Conservation (phyloP, 2,329 filamentous ascomycete genomes). For the Xylariaceae sp. region DNA sequence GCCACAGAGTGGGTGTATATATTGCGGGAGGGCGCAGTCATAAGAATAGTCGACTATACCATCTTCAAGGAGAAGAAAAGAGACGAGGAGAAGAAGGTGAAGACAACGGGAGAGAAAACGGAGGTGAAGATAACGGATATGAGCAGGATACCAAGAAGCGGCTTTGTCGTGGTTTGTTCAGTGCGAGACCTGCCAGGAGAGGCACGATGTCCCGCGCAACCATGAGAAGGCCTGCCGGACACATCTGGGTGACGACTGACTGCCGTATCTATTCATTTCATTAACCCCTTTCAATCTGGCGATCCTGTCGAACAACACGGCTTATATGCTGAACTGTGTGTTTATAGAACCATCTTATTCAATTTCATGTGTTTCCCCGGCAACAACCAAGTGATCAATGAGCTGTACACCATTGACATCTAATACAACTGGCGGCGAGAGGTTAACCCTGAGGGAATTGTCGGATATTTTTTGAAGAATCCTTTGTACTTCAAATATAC, state of each 20-base stretch:
- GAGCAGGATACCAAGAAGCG: not conserved
- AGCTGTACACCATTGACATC: not conserved
- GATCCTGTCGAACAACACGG: not conserved
- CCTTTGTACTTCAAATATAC: constrained; percentile 8
- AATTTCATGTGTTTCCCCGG: constrained; percentile 10
- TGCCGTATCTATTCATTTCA: not conserved
- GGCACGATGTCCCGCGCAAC: constrained; percentile 16
- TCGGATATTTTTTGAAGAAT: not conserved
- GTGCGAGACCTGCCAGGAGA: constrained; percentile 11
- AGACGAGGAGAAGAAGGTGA: constrained; percentile 6
- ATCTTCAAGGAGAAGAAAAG: not conserved
- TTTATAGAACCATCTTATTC: not conserved
- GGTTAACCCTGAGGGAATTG: constrained; percentile 12
- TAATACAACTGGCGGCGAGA: constrained; percentile 16
- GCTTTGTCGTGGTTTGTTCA: constrained; percentile 2
- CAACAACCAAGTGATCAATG: constrained; percentile 8
- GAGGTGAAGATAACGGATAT: no score
- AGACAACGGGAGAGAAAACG: not conserved
- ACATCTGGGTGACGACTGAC: constrained; percentile 8
- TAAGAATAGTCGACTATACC: constrained; percentile 12
- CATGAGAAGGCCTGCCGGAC: constrained; percentile 10
- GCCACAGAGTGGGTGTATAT: constrained; percentile 7
- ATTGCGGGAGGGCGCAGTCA: constrained; percentile 6
- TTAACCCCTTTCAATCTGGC: not conserved
- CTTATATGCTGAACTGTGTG: not conserved